Evolutionary conservation across 1,284 basidiomycete species (phyloP), one percentile per base, ranked within the genome.

Genomic region (Neonothopanus nambi): DNA sequence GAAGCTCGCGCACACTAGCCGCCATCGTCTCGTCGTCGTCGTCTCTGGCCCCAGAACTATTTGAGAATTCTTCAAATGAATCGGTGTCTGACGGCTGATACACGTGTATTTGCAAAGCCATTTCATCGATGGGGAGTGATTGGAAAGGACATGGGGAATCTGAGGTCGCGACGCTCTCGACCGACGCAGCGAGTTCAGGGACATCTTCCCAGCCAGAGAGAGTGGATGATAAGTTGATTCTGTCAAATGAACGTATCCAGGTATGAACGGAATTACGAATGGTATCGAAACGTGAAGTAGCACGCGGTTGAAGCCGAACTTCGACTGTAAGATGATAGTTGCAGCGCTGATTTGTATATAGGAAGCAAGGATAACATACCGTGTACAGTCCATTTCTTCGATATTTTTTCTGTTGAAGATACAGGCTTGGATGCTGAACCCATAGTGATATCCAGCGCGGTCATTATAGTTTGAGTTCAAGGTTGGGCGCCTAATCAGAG

Each of bases 1-100:
- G 96, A 30, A 98, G 78, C 57, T 95, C 90, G 58, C 87, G 85
- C 17, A 97, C 85, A 48, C 81, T 89, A 1, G 94, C 95, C 3
- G 95, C 92, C 68, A 90, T 89, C 0, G 92, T 85, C 54, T 87
- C 85, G 56, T 87, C 85, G 23, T 85, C 86, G 28, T 86, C 89
- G 15, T 82, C 80, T 43, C 80, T 74, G 0, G 70, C 66, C 2
- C 82, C 80, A 4, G 75, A 71, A 35, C 75, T 80, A 62, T 84
- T 87, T 0, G 87, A 79, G 58, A 92, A 89, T 57, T 95, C 93
- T 61, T 94, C 91, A 43, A 90, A 81, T 0, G 81, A 73, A 54
- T 89, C 87, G 1, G 78, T 70, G 30, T 87, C 79, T 0, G 82
- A 82, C 1, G 89, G 85, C 59, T 93, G 87, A 65, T 98, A 99